These are phyloP conservation scores for Kwoniella heveanensis DNA, from an alignment of 768 basidiomycete genomes.

Conservation along the genomic window DNA sequence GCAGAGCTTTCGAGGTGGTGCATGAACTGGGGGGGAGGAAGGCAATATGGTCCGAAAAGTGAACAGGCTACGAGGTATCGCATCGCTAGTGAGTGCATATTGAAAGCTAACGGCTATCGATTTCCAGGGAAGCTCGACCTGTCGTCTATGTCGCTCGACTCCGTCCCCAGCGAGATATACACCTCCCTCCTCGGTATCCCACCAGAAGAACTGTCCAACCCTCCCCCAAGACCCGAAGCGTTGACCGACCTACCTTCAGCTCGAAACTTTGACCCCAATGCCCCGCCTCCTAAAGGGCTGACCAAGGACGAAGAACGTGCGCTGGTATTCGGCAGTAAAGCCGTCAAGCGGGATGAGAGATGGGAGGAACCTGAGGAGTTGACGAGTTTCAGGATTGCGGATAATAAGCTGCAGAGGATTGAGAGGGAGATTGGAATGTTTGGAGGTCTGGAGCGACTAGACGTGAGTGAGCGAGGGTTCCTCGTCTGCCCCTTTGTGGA, in stretches of 20 bases:
- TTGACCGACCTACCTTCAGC: not conserved
- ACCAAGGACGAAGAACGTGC: conserved; percentile 24
- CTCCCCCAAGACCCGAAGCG: conserved; percentile 19
- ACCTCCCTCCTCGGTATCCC: conserved; percentile 40
- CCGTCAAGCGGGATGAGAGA: conserved; percentile 22
- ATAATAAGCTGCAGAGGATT: conserved; percentile 35
- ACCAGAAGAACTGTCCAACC: conserved; percentile 27
- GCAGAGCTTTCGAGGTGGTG: too few species aligned
- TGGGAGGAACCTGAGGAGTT: conserved; percentile 52
- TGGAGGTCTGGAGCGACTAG: conserved; percentile 45
- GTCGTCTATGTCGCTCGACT: conserved; percentile 22
- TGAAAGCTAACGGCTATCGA: too few species aligned
- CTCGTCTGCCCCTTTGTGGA: too few species aligned
- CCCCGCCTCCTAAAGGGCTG: conserved; percentile 10
- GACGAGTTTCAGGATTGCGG: conserved; percentile 32
- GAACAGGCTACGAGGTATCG: too few species aligned
- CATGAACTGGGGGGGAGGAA: too few species aligned
- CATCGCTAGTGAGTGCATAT: too few species aligned
- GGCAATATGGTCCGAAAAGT: too few species aligned
- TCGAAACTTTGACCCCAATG: conserved; percentile 13
- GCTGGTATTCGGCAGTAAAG: conserved; percentile 28
- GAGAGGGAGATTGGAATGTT: conserved; percentile 52
- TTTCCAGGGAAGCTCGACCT: conserved; percentile 46
- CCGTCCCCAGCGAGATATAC: conserved; percentile 39
- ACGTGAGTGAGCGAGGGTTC: too few species aligned